Evolutionary conservation across 2,329 filamentous ascomycete genomes (phyloP), one percentile per base, ranked within the genome.

Genomic region (Nannizziopsis barbatae): DNA sequence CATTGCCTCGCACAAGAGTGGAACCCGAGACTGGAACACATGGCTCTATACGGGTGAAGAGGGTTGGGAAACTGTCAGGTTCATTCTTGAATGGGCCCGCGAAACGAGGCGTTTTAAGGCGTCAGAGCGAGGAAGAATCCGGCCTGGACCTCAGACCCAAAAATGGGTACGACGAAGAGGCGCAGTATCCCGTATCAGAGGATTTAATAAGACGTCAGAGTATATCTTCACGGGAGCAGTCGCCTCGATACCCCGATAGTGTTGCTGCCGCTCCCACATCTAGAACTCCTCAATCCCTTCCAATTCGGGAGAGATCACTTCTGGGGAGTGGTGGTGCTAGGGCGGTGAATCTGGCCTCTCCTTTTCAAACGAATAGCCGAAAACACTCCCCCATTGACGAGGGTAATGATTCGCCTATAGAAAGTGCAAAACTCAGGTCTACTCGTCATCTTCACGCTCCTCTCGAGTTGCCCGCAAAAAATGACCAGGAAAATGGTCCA

Each of bases 401-500:
- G 10, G 30, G 22, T 37, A 10, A 20, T 22, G 42, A 27, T 5
- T 37, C 30, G 14, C 42, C 46, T 5, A 45, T 22, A 31, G 22
- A 46, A 33, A 33, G 12, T 17, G 59, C 61, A 44, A 65, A 68
- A 47, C 65, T 68, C 43, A 70, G 74, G 45, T 74, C 76, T n/a
- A 71, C 75, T 5, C 82, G 80, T 61, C 79, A 73, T 56, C 64
- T 79, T 11, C 76, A 77, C 40, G 42, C 49, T 31, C 70, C 72
- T 32, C 75, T 77, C 14, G 66, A 75, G 44, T 62, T 85, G 41
- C 79, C 82, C 14, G 76, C 81, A 1, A 68, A 70, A 2, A 75
- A 83, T 52, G 86, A 94, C 57, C 87, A 95, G 62, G 89, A 95
- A 64, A 95, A 95, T 61, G 80, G 92, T 52, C 75, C 78, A 2